Evolutionary conservation across 208 protist species (phyloP), one percentile per base, ranked within the genome.

Genomic region (Trypanosoma vivax): DNA sequence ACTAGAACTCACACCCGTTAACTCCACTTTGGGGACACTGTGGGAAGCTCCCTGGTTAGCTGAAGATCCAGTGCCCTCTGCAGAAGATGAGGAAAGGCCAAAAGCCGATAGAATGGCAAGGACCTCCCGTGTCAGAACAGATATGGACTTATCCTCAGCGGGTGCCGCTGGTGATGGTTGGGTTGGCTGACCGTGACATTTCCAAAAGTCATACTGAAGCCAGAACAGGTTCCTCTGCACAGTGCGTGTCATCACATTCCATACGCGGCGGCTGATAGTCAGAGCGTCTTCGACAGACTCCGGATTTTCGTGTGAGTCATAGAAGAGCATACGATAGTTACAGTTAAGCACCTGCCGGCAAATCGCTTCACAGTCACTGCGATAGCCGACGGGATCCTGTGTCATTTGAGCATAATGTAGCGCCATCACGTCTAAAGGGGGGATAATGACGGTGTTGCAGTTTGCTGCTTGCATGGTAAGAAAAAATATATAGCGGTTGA

Each of bases 401-500:
- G 75, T 87, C 53, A 91, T 71, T 40, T 94, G 87, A 0, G 87
- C 69, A 60, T 89, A 88, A 65, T 94, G 87, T 30, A 94, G 46
- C 18, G 78, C 62, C 77, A 91, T 89, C 21, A 94, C 87, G 61
- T 94, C 87, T 5, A 79, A 59, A n/a, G 87, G 87, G 0, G 87
- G 87, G 25, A 94, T 83, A 43, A 94, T 91, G 10, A 89, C 73
- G 5, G 80, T 73, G 45, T 89, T 78, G 66, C 84, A 90, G 62
- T 94, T 94, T 14, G 82, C 83, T 9, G 83, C 80, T 65, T 94
- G 87, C 62, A 94, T 77, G 23, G 87, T 75, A 0, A 94, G 65
- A 49, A 94, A 94, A 61, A 91, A 94, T 24, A 94, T 85, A 66
- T 94, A 94, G 13, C 87, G 82, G 54, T 65, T 82, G 35, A 93